A percentile compares a stretch with the other conserved stretches of the same genome.
These are phyloP conservation scores for Vigna angularis DNA, from an alignment of 306 rosid genomes.

Conservation along the genomic window DNA sequence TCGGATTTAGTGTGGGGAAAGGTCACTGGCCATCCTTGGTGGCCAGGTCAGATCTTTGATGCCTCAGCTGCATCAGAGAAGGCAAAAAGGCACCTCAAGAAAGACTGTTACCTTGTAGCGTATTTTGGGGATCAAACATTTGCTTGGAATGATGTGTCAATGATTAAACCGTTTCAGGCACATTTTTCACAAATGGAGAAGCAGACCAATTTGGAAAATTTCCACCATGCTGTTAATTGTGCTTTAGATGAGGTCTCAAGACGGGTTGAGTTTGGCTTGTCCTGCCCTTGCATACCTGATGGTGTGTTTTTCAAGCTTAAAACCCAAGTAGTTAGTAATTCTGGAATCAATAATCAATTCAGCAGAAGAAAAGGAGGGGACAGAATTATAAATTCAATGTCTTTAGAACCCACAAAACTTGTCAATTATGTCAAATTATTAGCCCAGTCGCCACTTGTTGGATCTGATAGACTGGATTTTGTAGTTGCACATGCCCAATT, in stretches of 20 bases:
- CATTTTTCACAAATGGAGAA: slow-evolving; percentile 73
- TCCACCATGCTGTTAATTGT: slow-evolving; percentile 69
- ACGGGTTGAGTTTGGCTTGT: slow-evolving; percentile 73
- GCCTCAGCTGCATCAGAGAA: slow-evolving; percentile 66
- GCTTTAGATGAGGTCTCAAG: slow-evolving; percentile 84
- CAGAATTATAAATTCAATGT: slow-evolving; percentile 44
- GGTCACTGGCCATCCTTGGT: slow-evolving; percentile 93
- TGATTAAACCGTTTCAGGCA: slow-evolving; percentile 68
- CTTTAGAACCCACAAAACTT: slow-evolving; percentile 72
- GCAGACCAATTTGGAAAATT: slow-evolving; percentile 59
- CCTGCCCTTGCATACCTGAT: slow-evolving; percentile 71
- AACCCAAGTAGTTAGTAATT: slow-evolving; percentile 59
- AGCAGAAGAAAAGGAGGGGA: slow-evolving; percentile 68
- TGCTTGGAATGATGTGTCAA: slow-evolving; percentile 80
- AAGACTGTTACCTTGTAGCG: slow-evolving; percentile 61
- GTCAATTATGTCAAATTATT: slow-evolving; percentile 57
- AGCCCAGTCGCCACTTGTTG: slow-evolving; percentile 58
- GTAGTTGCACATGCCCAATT: slow-evolving; percentile 59
- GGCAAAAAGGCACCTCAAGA: slow-evolving; percentile 69
- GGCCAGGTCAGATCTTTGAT: slow-evolving; percentile 96
- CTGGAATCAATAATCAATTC: slow-evolving; percentile 60
- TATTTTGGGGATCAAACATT: slow-evolving; percentile 85
- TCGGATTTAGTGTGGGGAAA: slow-evolving; percentile 91
- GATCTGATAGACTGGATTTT: slow-evolving; percentile 58
- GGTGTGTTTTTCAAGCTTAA: slow-evolving; percentile 57